phyloP scores from a whole-genome alignment of 257 asterid species.

The Buddleja alternifolia region DNA sequence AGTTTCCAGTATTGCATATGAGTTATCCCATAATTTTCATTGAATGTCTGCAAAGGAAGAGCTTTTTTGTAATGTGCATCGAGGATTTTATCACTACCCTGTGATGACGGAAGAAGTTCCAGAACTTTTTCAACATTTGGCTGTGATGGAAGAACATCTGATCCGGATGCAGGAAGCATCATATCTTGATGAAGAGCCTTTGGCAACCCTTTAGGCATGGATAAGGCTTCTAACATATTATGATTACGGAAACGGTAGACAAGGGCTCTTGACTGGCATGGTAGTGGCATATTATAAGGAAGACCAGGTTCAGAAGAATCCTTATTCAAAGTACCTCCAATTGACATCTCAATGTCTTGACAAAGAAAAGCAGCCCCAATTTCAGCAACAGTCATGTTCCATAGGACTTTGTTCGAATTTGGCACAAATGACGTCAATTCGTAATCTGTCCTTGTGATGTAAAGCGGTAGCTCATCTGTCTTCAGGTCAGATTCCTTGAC shows the following conservation, averaged over 20 bases:
- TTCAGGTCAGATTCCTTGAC: slow-evolving; percentile 40
- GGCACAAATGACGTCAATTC: slow-evolving; percentile 77
- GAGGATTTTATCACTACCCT: slow-evolving; percentile 25
- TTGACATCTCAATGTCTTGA: slow-evolving; percentile 54
- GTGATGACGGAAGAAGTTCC: slow-evolving; percentile 41
- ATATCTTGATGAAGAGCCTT: slow-evolving; percentile 48
- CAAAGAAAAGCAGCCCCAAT: slow-evolving; percentile 88
- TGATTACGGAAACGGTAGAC: slow-evolving; percentile 67
- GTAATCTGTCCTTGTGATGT: slow-evolving; percentile 92
- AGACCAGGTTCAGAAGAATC: slow-evolving; percentile 55
- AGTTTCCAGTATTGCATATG: slow-evolving; percentile 24
- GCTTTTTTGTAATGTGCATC: slow-evolving; percentile 29
- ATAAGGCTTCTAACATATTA: slow-evolving; percentile 46
- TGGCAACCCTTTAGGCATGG: slow-evolving; percentile 47
- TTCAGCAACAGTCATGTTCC: slow-evolving; percentile 95
- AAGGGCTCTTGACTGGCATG: slow-evolving; percentile 84
- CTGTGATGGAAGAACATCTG: slow-evolving; percentile 61
- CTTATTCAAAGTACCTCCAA: slow-evolving; percentile 42
- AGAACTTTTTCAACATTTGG: slow-evolving; percentile 64
- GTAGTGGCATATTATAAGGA: slow-evolving; percentile 75
- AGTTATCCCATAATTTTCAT: slow-evolving; percentile 25
- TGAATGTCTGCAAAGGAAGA: slow-evolving; percentile 35
- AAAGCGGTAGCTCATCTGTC: slow-evolving; percentile 60
- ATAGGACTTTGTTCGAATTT: slow-evolving; percentile 70
- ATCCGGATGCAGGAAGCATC: slow-evolving; percentile 51